A percentile compares a stretch with the other conserved stretches of the same genome.
Conservation (phyloP, 108 stramenopile genomes). For the Stephanodiscus minutulus region DNA sequence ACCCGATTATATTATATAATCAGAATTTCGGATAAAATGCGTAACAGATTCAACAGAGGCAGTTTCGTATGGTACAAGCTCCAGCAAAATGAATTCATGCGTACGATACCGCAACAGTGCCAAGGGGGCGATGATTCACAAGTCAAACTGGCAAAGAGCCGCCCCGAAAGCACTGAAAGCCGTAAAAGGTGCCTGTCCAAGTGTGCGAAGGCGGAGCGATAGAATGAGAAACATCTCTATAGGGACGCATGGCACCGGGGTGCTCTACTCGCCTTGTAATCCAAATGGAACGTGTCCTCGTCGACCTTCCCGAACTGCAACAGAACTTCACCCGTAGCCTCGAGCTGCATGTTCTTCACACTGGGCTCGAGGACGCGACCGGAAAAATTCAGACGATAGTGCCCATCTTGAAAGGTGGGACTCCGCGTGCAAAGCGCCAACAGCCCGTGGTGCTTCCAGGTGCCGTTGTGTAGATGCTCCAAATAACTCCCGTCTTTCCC, state of each 20-base stretch:
- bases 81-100: no score
- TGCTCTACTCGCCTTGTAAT: constrained; percentile 50
- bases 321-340: constrained; percentile 51
- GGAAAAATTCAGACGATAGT: constrained; percentile 66
- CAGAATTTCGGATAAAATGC: no score
- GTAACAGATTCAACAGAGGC: no score
- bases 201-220: constrained; percentile 5
- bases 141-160: constrained; percentile 33
- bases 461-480: constrained; percentile 38
- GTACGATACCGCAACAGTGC: no score
- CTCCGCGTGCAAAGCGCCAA: constrained; percentile 56
- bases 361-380: constrained; percentile 66
- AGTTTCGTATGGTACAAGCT: no score
- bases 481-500: constrained; percentile 11
- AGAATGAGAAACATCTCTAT: background rate
- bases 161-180: constrained; percentile 40
- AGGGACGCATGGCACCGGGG: background rate
- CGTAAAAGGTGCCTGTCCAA: constrained; percentile 17
- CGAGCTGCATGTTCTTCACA: constrained; percentile 80
- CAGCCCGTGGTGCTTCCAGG: constrained; percentile 33
- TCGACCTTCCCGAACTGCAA: constrained; percentile 77
- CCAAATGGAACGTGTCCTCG: constrained; percentile 67
- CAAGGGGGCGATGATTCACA: constrained; percentile 9
- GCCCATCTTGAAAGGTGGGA: constrained; percentile 59
- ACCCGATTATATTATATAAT: no score